Evolutionary conservation across 306 rosid genomes (phyloP).

Genomic region (Purshia tridentata): DNA sequence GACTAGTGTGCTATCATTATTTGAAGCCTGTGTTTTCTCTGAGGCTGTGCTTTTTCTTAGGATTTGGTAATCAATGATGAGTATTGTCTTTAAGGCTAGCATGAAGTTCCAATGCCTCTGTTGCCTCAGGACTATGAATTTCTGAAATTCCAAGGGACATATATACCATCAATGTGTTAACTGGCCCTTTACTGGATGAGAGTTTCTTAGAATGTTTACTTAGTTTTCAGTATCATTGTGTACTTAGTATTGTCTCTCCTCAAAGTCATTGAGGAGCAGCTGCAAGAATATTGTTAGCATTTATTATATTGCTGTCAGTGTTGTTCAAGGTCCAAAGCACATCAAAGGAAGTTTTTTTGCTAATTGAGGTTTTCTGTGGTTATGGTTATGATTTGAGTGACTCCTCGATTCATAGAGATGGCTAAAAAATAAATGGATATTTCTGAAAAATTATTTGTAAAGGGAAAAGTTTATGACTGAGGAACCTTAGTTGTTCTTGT

Average conservation of each 20-base stretch:
- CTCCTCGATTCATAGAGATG: neutral
- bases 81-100: neutral
- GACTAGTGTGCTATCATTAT: neutral
- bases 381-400: neutral
- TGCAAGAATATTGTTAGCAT: neutral
- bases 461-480: neutral
- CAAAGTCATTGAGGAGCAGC: neutral
- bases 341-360: neutral
- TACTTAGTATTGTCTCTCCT: neutral
- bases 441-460: neutral
- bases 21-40: neutral
- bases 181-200: neutral
- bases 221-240: neutral
- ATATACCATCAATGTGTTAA: neutral
- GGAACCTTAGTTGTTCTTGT: conserved; percentile 7
- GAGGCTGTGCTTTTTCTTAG: too few relatives aligned
- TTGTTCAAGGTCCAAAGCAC: neutral
- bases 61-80: neutral
- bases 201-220: neutral
- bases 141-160: neutral
- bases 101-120: neutral
- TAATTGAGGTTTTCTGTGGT: neutral
- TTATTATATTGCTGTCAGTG: neutral
- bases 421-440: neutral
- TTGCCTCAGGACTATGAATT: neutral